A percentile compares a stretch with the other conserved stretches of the same genome.
Evolutionary conservation across 2,329 filamentous ascomycete genomes (phyloP).

Genomic region (Phyllachora maydis): DNA sequence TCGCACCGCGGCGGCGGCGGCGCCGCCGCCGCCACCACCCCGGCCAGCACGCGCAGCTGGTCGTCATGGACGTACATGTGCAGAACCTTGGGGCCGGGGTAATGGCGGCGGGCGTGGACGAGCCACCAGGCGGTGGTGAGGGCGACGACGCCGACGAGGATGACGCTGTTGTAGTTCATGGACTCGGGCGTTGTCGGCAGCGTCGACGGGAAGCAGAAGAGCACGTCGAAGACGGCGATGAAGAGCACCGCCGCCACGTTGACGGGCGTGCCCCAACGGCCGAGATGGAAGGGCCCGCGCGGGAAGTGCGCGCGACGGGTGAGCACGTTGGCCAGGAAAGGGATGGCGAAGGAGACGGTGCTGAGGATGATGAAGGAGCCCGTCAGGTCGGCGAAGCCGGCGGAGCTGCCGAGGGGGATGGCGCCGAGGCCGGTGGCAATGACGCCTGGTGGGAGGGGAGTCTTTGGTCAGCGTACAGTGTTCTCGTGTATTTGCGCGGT

Average conservation of each 20-base stretch:
- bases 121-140: constrained; percentile 28
- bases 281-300: constrained; percentile 30
- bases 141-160: constrained; percentile 24
- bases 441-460: constrained; percentile 10
- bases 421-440: constrained; percentile 31
- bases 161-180: constrained; percentile 34
- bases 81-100: constrained; percentile 27
- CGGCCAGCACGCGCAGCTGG: too few relatives aligned
- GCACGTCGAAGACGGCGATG: constrained; percentile 32
- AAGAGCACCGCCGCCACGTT: constrained; percentile 28
- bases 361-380: constrained; percentile 37
- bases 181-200: neutral
- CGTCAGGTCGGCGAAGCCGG: constrained; percentile 34
- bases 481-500: neutral
- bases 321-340: constrained; percentile 26
- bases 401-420: constrained; percentile 30
- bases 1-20: too few relatives aligned
- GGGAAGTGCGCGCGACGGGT: constrained; percentile 28
- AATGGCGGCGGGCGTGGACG: constrained; percentile 21
- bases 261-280: constrained; percentile 23
- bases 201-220: constrained; percentile 36
- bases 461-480: neutral
- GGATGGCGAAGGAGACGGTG: constrained; percentile 29
- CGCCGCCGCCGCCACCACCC: too few relatives aligned
- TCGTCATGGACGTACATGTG: constrained; percentile 18